phyloP scores from a whole-genome alignment of 106 monocot genomes.

The Agapanthus africanus region DNA sequence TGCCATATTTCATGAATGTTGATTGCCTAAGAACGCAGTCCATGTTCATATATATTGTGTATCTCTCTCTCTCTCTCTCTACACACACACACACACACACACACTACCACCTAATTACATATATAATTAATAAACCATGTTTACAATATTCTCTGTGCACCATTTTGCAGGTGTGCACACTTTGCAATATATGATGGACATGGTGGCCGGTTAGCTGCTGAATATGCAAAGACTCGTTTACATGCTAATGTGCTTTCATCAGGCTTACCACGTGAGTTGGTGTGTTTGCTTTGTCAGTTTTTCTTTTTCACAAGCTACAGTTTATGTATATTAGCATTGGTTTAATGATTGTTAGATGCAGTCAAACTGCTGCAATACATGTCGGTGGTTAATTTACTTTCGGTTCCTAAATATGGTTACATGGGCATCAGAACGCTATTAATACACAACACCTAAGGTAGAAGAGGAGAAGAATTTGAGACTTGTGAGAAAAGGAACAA shows the following conservation, averaged over 20 bases:
- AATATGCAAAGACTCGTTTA: slow-evolving; percentile 64
- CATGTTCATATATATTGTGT: neutral
- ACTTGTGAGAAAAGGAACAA: neutral
- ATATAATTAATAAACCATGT: neutral
- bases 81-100: too few relatives aligned
- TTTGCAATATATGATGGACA: slow-evolving; percentile 96
- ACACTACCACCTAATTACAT: neutral
- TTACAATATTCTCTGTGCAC: neutral
- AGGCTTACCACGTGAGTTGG: slow-evolving; percentile 99
- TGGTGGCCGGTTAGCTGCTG: slow-evolving; percentile 80
- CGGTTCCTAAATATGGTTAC: neutral
- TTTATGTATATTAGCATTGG: neutral
- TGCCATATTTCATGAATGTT: too few relatives aligned
- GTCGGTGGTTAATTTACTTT: neutral
- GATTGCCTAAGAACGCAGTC: too few relatives aligned
- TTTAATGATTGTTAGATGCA: too few relatives aligned
- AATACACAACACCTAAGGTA: neutral
- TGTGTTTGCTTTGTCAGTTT: slow-evolving; percentile 56
- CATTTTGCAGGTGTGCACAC: slow-evolving; percentile 63
- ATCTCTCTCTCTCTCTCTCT: too few relatives aligned
- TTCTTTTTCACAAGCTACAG: neutral
- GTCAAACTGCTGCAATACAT: neutral
- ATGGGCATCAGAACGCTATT: neutral
- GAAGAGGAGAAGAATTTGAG: neutral
- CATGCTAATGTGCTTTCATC: slow-evolving; percentile 81